Evolutionary conservation across 805 yeast species (phyloP), one percentile per base, ranked within the genome.

Genomic region (Starmerella floricola): DNA sequence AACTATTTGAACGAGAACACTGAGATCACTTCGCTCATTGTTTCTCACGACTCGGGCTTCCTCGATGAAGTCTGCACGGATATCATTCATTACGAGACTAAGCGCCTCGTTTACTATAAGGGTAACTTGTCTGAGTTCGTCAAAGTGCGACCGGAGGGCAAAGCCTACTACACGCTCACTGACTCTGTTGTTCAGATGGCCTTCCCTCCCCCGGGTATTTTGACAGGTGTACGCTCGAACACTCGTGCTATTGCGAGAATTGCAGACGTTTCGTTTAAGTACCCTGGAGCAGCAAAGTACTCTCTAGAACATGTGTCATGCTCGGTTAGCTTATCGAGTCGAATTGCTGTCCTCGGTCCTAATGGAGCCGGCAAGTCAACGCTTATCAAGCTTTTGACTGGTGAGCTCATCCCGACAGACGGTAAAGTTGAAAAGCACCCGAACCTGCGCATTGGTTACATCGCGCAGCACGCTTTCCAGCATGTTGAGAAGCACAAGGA

Each of bases 311-410:
- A 82, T 58, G 91, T 86, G 30, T 79, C 94, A 2, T 83, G 94
- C 64, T 81, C 95, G n/a, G 71, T 91, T 46, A 82, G 95, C 2
- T 69, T 88, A 52, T 83, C 95, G n/a, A 88, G 97, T 27, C 79
- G 98, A 67, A 95, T 88, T 50, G 97, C 97, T 35, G 78, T 91
- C 56, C 66, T 91, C 44, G 98, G 98, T 42, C 96, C 97, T 48
- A 88, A 88, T 62, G 98, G 98, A 72, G 98, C 98, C 40, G 98
- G 98, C 68, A 88, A 88, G 63, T 85, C 96, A 11, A 88, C 98
- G 15, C 72, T 91, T 57, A 88, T 91, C 65, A 88, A 88, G 64
- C 69, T 91, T 41, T 71, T 88, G 54, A 91, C 97, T 8, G 98
- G 84, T 51, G 98, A 88, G 64, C 69, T 85, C 45, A 73, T 82